Percentiles rank a stretch among this genome's conserved stretches.
These are phyloP conservation scores for Delitschia confertaspora DNA, from an alignment of 495 filamentous ascomycete species.

Conservation along the genomic window DNA sequence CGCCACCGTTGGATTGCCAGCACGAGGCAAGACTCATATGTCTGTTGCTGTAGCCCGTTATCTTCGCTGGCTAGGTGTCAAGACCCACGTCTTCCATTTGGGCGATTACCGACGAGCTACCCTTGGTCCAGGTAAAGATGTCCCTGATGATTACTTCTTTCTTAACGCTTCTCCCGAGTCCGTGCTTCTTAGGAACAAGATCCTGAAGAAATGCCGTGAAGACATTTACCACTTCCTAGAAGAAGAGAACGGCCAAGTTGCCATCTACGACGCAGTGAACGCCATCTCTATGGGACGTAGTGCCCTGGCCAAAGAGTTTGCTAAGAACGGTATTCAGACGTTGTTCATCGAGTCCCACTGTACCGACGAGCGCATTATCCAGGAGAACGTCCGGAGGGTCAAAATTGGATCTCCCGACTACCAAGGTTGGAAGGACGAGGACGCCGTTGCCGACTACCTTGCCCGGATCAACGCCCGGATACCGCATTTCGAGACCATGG, in stretches of 20 bases:
- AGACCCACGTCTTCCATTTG: slow-evolving; percentile 93
- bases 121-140: slow-evolving; percentile 72
- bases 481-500: slow-evolving; percentile 93
- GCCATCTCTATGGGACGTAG: slow-evolving; percentile 73
- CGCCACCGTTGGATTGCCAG: slow-evolving; percentile 90
- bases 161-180: slow-evolving; percentile 85
- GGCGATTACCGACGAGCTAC: slow-evolving; percentile 93
- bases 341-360: slow-evolving; percentile 95
- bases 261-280: slow-evolving; percentile 99
- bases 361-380: slow-evolving; percentile 83
- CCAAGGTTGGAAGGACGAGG: slow-evolving; percentile 77
- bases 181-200: slow-evolving; percentile 86
- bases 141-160: slow-evolving; percentile 97
- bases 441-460: slow-evolving; percentile 86
- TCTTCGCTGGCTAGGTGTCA: slow-evolving; percentile 94
- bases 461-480: slow-evolving; percentile 82
- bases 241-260: slow-evolving; percentile 94
- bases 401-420: slow-evolving; percentile 99
- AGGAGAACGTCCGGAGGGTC: slow-evolving; percentile 93
- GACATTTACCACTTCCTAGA: slow-evolving; percentile 95
- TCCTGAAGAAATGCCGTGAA: slow-evolving; percentile 92
- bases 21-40: slow-evolving; percentile 96
- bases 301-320: slow-evolving; percentile 88
- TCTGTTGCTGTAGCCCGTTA: slow-evolving; percentile 93
- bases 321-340: slow-evolving; percentile 90